Conservation (phyloP, 139 green algal species). For the Tetradesmus lagerheimii region DNA sequence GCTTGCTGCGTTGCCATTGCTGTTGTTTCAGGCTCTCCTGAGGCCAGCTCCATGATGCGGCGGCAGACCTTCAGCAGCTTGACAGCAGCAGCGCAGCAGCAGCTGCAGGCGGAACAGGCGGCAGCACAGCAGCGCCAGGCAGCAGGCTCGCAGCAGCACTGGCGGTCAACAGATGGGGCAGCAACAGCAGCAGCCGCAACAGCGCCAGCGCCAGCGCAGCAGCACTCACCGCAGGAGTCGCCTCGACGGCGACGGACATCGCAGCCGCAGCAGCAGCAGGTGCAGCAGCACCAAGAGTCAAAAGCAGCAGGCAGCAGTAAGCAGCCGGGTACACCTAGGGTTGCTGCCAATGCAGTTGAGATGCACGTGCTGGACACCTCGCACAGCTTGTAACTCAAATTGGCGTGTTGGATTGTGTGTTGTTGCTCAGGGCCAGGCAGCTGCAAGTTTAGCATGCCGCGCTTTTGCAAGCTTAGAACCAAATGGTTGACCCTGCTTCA, state of each 20-base stretch:
- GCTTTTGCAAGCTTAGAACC: too few species aligned
- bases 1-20: background rate
- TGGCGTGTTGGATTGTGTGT: too few species aligned
- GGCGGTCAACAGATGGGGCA: background rate
- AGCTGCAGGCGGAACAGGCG: background rate
- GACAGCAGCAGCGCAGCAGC: background rate
- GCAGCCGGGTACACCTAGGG: background rate
- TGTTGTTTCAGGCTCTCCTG: constrained; percentile 13
- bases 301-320: background rate
- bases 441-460: too few species aligned
- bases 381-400: background rate
- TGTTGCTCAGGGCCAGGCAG: too few species aligned
- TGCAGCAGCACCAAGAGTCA: background rate
- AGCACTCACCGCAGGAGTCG: background rate
- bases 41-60: constrained; percentile 15
- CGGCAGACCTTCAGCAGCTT: constrained; percentile 18
- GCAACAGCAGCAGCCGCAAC: constrained; percentile 2
- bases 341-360: background rate
- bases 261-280: background rate
- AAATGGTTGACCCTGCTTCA: too few species aligned
- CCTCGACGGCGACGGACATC: background rate
- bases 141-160: background rate
- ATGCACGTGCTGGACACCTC: background rate
- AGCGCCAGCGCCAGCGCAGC: background rate
- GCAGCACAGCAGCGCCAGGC: constrained; percentile 15